Evolutionary conservation across 2,329 filamentous ascomycete genomes (phyloP).

Genomic region (Fusarium pseudonygamai): DNA sequence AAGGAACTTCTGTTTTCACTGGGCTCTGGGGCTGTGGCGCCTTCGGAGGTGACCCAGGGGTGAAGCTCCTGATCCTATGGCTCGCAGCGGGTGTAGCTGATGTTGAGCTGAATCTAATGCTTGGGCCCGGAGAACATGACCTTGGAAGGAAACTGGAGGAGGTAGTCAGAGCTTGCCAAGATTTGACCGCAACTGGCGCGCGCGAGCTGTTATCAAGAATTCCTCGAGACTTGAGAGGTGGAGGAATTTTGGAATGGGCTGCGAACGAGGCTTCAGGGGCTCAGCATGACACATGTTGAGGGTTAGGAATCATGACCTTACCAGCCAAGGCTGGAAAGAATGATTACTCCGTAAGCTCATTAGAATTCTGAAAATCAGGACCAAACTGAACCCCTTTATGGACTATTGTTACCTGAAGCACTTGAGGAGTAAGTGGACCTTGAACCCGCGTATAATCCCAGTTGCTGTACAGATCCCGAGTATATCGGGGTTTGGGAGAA

Average conservation of each 20-base stretch:
- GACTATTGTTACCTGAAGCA: neutral
- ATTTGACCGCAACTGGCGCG: neutral
- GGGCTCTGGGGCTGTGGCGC: conserved; percentile 51
- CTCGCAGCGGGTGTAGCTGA: conserved; percentile 43
- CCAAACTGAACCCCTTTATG: neutral
- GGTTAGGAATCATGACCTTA: neutral
- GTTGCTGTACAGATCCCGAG: neutral
- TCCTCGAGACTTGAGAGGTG: conserved; percentile 5
- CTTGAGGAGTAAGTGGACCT: neutral
- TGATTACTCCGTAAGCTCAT: neutral
- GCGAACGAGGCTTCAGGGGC: neutral
- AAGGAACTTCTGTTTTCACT: conserved; percentile 34
- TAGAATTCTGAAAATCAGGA: neutral
- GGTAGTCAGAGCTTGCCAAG: conserved; percentile 1
- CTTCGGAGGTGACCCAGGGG: conserved; percentile 47
- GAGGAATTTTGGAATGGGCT: conserved; percentile 30
- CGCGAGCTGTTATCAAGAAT: conserved; percentile 12
- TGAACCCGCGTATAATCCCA: neutral
- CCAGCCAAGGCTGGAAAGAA: neutral
- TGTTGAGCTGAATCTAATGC: conserved; percentile 31
- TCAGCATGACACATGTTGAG: neutral
- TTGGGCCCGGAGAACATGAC: conserved; percentile 30
- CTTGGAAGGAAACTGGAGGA: conserved; percentile 23
- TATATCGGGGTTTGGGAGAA: neutral
- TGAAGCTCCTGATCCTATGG: conserved; percentile 47